phyloP scores from a whole-genome alignment of 1,284 basidiomycete species.

The Heterobasidion annosum region DNA sequence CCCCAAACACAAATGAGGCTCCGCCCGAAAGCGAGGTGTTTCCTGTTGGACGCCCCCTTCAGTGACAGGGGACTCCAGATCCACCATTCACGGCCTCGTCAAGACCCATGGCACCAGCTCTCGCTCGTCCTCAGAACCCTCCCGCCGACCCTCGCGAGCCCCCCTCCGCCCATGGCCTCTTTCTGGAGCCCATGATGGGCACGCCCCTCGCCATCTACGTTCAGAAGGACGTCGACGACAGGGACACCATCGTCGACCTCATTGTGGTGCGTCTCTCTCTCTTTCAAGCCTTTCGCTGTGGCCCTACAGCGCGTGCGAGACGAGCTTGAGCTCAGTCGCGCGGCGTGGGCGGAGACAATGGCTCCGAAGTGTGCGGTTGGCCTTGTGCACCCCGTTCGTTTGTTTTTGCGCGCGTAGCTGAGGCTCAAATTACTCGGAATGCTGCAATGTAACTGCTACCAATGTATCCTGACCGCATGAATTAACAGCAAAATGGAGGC shows the following conservation, averaged over 20 bases:
- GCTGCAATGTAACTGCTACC: too few relatives aligned
- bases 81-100: constrained; percentile 26
- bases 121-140: constrained; percentile 31
- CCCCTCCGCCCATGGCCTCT: constrained; percentile 30
- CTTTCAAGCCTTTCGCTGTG: not conserved
- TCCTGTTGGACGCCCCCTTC: not conserved
- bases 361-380: not conserved
- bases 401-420: too few relatives aligned
- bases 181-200: constrained; percentile 74
- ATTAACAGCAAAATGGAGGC: constrained; percentile 62
- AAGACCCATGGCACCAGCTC: constrained; percentile 75
- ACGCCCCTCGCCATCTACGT: constrained; percentile 65
- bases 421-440: too few relatives aligned
- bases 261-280: constrained; percentile 42
- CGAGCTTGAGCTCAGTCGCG: too few relatives aligned
- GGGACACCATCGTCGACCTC: constrained; percentile 49
- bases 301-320: not conserved
- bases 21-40: constrained; percentile 12
- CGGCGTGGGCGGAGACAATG: too few relatives aligned
- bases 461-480: not conserved
- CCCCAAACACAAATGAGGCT: constrained; percentile 11
- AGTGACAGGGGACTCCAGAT: constrained; percentile 27
- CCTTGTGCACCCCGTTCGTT: too few relatives aligned
- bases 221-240: constrained; percentile 69
- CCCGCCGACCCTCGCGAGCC: constrained; percentile 18